Evolutionary conservation across 768 basidiomycete species (phyloP).

Genomic region (Imleria badia): DNA sequence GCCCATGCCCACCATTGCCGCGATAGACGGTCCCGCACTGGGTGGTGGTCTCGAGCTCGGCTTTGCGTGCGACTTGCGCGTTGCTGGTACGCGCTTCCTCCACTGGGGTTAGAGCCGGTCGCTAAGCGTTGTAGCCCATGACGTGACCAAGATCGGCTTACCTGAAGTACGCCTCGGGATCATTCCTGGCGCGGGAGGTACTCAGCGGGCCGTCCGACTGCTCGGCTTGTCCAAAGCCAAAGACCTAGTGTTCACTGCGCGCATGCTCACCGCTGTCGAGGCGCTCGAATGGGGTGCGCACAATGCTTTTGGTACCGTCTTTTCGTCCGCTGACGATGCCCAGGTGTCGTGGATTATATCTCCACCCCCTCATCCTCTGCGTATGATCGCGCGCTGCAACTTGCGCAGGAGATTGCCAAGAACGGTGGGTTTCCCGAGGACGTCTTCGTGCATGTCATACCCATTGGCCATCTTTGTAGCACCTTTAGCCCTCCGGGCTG

Average conservation of each 20-base stretch:
- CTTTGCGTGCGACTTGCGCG: conserved; percentile 86
- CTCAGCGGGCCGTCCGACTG: conserved; percentile 77
- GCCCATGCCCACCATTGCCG: conserved; percentile 87
- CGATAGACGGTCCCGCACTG: conserved; percentile 90
- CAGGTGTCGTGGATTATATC: conserved; percentile 84
- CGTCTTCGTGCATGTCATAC: background rate
- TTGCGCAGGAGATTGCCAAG: conserved; percentile 71
- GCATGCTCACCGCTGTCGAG: conserved; percentile 61
- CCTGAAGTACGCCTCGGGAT: conserved; percentile 81
- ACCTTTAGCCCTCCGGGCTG: conserved; percentile 83
- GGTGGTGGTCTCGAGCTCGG: conserved; percentile 91
- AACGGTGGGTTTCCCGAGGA: conserved; percentile 43
- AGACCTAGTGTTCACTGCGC: conserved; percentile 82
- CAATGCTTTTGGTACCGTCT: background rate
- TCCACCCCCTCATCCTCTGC: conserved; percentile 59
- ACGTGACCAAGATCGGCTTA: conserved; percentile 82
- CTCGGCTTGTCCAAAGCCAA: conserved; percentile 81
- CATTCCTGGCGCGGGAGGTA: conserved; percentile 90
- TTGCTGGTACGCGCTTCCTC: conserved; percentile 63
- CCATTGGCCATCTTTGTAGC: conserved; percentile 42
- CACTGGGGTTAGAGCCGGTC: background rate
- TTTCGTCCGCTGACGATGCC: conserved; percentile 8
- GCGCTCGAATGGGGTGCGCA: conserved; percentile 67
- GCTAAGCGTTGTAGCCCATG: conserved; percentile 41
- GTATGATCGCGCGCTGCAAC: conserved; percentile 64